Evolutionary conservation across 768 basidiomycete genomes (phyloP), one percentile per base, ranked within the genome.

Genomic region (Russula sp.): DNA sequence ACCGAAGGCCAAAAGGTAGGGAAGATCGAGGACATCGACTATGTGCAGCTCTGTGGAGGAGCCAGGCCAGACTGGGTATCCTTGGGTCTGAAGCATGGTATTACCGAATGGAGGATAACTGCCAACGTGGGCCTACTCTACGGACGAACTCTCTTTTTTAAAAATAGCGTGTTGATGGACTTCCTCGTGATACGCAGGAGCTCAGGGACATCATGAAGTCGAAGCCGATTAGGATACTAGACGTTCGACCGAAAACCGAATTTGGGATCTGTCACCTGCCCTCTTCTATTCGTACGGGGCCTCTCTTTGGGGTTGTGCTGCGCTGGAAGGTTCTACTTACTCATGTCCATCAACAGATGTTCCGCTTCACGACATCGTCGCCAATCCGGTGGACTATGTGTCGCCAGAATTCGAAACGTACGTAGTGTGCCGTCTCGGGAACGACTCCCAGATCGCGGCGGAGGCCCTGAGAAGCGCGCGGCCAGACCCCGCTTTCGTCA

Each of bases 381-480:
- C 82, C 3, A 76, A 85, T 59, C 94, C 92, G n/a, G 69, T 76
- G 6, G 44, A 66, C 3, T 45, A 61, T 37, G 45, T 51, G 20
- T 44, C 54, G 9, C 1, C 40, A 16, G 45, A 32, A 13, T 39
- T 55, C 3, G 63, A 57, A 3, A 76, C 77, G 6, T 85, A 85
- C 63, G 76, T 97, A 18, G 74, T 97, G 32, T 98, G 95, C 74
- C 82, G 92, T 35, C 77, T 93, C 22, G 95, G 96, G 5, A 98
- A 98, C 70, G 96, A 98, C 73, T 96, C 93, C 1, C 91, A 93
- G 72, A 81, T 91, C 20, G 96, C 94, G 35, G 94, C 85, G 0
- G 78, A 84, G 40, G 84, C 85, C 6, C 70, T 92, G 20, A 73
- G 81, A 60, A 70, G 69, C 18, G 76, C 74, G 8, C 68, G 70